Evolutionary conservation across 1,139 yeast genomes (phyloP).

Genomic region (Geotrichum histeridarum): DNA sequence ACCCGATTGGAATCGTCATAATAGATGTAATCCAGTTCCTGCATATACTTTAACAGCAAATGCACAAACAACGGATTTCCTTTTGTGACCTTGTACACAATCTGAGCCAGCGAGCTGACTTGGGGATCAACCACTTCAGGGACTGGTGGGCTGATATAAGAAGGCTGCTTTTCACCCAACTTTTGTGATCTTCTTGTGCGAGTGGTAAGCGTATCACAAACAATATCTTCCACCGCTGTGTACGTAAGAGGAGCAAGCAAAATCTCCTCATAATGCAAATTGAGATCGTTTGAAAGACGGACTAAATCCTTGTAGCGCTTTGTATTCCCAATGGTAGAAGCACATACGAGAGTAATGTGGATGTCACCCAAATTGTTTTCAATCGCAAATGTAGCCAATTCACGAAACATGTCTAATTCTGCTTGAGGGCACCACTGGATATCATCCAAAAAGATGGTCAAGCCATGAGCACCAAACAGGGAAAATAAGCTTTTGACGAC

Average conservation of each 20-base stretch:
- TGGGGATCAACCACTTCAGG: conserved; percentile 25
- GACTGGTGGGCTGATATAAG: not conserved
- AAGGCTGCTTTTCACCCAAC: not conserved
- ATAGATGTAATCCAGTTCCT: conserved; percentile 27
- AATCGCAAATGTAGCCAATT: conserved; percentile 29
- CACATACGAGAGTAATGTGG: conserved; percentile 31
- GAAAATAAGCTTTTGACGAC: conserved; percentile 44
- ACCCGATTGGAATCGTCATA: conserved; percentile 25
- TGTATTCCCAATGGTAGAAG: conserved; percentile 27
- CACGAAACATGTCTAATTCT: conserved; percentile 31
- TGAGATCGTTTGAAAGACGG: conserved; percentile 28
- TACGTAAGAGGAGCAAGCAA: conserved; percentile 26
- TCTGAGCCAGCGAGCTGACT: conserved; percentile 30
- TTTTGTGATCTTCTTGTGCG: conserved; percentile 3
- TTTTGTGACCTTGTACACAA: conserved; percentile 28
- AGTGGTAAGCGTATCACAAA: conserved; percentile 29
- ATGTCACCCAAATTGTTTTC: conserved; percentile 28
- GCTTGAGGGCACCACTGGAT: conserved; percentile 44
- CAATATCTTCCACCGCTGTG: conserved; percentile 30
- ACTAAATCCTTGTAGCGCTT: conserved; percentile 24
- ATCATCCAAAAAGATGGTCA: conserved; percentile 49
- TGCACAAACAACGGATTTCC: conserved; percentile 34
- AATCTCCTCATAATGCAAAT: conserved; percentile 30
- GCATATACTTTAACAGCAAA: conserved; percentile 26
- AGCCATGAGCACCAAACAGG: conserved; percentile 43